Base-by-base conservation (phyloP, 2,329 filamentous ascomycete species). In the Penicillium sp. region DNA sequence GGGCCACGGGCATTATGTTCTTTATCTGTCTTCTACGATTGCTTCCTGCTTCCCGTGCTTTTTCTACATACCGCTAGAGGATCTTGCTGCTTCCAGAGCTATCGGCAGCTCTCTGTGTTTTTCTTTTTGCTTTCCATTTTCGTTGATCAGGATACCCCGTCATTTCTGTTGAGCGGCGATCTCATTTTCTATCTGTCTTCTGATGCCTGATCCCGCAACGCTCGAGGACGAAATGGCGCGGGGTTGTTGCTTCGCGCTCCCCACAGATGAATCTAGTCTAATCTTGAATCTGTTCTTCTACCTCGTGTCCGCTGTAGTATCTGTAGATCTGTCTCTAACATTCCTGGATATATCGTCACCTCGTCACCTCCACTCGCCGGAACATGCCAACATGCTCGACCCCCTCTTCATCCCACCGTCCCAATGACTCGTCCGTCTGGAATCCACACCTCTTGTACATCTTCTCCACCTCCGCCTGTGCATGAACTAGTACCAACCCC, bases 381-480 rank as follows among this genome's bases (percentile, higher is more conserved):
- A 83, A 95, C 91, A 96, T 95, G 53, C 89, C 91, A 16, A 95
- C 80, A 75, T 96, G 90, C 58, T 82, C 78, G 48, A 96, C 92
- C 4, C 88, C 89, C 65, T 94, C 90, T 70, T 96, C 91, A 55
- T 79, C 78, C 90, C 91, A 96, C 28, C 69, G 79, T 0, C 89
- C 89, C 81, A 92, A 83, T 9, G 73, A 76, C 64, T 88, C 80
- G 70, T 96, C 91, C 9, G 82, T 76, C 55, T 77, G 73, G 69
- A 96, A 96, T 0, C 90, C 91, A 71, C 86, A 81, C 64, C 78
- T 81, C 63, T 75, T 73, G 84, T 91, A 97, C 60, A 86, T 76
- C 25, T 72, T 73, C 57, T 84, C 78, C 13, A 88, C 83, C 28
- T 76, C 70, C 49, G 81, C 79, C 74, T 96, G 91, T 3, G 90